Evolutionary conservation across 2,329 filamentous ascomycete genomes (phyloP).

Genomic region (Curvularia eragrostidis): DNA sequence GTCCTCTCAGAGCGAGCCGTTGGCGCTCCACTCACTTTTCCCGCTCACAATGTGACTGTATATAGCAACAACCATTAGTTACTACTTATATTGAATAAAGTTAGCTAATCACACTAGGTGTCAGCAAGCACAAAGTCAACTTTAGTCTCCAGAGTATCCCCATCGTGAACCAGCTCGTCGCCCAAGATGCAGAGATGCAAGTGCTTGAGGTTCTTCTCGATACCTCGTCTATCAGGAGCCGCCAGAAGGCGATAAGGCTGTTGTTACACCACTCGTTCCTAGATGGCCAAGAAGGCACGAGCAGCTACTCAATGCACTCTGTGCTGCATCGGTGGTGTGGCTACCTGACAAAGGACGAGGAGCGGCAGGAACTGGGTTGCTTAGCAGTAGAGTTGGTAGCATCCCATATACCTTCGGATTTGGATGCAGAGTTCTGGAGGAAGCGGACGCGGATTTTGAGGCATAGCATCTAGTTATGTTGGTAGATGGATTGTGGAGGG

Average conservation of each 20-base stretch:
- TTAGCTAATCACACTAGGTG: constrained; percentile 5
- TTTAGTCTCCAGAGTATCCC: constrained; percentile 21
- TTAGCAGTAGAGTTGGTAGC: constrained; percentile 19
- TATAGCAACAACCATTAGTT: constrained; percentile 7
- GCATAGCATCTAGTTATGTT: constrained; percentile 15
- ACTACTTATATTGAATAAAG: background rate
- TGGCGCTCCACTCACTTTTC: constrained; percentile 4
- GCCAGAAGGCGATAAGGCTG: constrained; percentile 20
- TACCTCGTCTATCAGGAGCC: constrained; percentile 1
- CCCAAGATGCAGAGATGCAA: constrained; percentile 28
- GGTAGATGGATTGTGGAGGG: constrained; percentile 11
- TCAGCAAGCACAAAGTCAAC: constrained; percentile 20
- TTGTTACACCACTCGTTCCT: constrained; percentile 25
- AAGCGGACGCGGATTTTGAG: constrained; percentile 20
- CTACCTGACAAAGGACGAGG: background rate
- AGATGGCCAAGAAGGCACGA: constrained; percentile 13
- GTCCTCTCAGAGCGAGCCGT: constrained; percentile 6
- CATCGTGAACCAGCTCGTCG: constrained; percentile 23
- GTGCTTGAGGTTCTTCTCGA: constrained; percentile 26
- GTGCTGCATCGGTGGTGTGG: constrained; percentile 24
- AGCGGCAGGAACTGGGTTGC: constrained; percentile 13
- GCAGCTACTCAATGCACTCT: constrained; percentile 25
- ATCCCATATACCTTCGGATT: constrained; percentile 14
- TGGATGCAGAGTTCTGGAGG: constrained; percentile 16
- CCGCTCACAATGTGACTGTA: constrained; percentile 26